These are phyloP conservation scores for Multifurca ochricompacta DNA, from an alignment of 768 basidiomycete genomes.

Conservation along the genomic window DNA sequence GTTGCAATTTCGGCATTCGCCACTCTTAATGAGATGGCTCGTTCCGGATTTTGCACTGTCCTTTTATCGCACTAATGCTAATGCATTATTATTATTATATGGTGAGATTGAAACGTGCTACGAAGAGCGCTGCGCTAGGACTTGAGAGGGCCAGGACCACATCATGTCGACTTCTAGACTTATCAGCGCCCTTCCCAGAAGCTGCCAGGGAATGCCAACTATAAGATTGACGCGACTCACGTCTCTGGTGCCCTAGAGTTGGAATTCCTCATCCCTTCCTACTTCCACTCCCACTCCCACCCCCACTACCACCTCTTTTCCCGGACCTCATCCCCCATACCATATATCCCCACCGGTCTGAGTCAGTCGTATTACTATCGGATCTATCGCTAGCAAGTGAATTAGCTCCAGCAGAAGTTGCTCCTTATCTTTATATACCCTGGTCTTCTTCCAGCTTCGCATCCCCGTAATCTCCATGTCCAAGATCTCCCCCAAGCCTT, in stretches of 20 bases:
- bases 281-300: not conserved
- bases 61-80: no score
- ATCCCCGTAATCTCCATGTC: not conserved
- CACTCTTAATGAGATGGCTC: not conserved
- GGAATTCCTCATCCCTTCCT: not conserved
- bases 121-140: not conserved
- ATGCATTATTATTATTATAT: not conserved
- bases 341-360: not conserved
- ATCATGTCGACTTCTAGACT: not conserved
- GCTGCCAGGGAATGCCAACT: not conserved
- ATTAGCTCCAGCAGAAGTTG: not conserved
- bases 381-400: conserved; percentile 19
- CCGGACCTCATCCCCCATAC: not conserved
- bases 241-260: not conserved
- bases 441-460: not conserved
- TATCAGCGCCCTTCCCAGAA: conserved; percentile 6
- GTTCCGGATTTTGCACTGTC: not conserved
- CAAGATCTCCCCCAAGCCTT: conserved; percentile 6
- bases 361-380: conserved; percentile 7
- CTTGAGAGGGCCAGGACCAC: not conserved
- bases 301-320: not conserved
- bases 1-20: not conserved
- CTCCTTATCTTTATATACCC: not conserved
- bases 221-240: not conserved
- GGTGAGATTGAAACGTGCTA: not conserved